phyloP scores from a whole-genome alignment of 73 alveolate species.

The Paramecium bursaria region DNA sequence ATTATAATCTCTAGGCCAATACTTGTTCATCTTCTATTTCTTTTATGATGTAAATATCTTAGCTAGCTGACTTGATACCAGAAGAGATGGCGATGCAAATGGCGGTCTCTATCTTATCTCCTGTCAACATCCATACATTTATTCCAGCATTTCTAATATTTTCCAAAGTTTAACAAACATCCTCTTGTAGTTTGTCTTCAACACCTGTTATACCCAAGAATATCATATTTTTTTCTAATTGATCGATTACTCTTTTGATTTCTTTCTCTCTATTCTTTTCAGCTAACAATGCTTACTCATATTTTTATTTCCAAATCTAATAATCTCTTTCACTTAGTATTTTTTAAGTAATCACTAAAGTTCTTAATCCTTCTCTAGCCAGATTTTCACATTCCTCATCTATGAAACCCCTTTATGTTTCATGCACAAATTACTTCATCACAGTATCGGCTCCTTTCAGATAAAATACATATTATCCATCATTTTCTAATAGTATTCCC shows the following conservation, averaged over 20 bases:
- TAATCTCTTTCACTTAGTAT: constrained; percentile 51
- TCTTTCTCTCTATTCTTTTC: constrained; percentile 78
- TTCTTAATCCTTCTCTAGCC: constrained; percentile 93
- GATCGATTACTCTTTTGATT: constrained; percentile 76
- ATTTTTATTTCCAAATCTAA: constrained; percentile 57
- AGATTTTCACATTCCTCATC: constrained; percentile 93
- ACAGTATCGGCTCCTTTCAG: constrained; percentile 95
- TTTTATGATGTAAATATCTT: constrained; percentile 82
- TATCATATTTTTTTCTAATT: constrained; percentile 90
- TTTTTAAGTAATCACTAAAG: constrained; percentile 86
- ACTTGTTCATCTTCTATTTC: constrained; percentile 73
- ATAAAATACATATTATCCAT: constrained; percentile 68
- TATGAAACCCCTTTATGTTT: constrained; percentile 78
- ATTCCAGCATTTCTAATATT: constrained; percentile 93
- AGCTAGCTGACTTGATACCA: constrained; percentile 88
- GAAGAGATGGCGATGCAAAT: constrained; percentile 95
- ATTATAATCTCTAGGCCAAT: constrained; percentile 60
- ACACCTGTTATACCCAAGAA: constrained; percentile 95
- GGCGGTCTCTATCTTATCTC: constrained; percentile 99
- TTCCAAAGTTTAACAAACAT: constrained; percentile 92
- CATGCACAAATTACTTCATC: constrained; percentile 78
- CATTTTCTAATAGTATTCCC: constrained; percentile 89
- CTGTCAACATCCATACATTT: constrained; percentile 98
- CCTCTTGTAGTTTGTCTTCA: constrained; percentile 95
- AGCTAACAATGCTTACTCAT: constrained; percentile 45